Conservation (phyloP, 768 basidiomycete genomes). For the Glaciozyma antarctica region DNA sequence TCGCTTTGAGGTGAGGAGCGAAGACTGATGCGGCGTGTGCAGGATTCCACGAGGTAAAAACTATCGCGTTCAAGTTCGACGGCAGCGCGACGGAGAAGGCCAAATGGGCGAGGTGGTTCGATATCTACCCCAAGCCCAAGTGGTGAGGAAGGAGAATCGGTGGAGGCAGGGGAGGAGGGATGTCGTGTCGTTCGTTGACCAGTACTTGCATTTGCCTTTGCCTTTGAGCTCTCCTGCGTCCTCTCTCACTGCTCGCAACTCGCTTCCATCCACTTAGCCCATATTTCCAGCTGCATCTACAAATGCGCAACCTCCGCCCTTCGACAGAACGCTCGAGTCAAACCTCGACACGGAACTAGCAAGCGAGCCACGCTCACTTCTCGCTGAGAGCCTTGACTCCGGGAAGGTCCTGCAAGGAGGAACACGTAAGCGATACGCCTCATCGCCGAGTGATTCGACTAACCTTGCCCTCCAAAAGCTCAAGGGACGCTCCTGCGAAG, state of each 20-base stretch:
- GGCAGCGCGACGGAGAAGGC: slow-evolving; percentile 61
- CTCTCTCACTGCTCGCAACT: no score
- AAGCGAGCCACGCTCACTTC: slow-evolving; percentile 43
- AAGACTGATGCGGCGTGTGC: background rate
- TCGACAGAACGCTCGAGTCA: no score
- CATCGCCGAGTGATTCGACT: background rate
- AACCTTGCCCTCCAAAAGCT: slow-evolving; percentile 93
- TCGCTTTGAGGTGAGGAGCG: background rate
- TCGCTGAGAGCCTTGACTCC: slow-evolving; percentile 85
- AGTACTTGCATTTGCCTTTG: no score
- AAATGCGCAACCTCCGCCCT: no score
- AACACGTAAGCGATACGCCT: background rate
- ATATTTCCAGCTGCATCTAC: no score
- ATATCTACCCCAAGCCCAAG: slow-evolving; percentile 46
- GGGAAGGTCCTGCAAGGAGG: slow-evolving; percentile 56
- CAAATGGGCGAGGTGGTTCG: slow-evolving; percentile 78
- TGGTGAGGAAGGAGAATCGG: no score
- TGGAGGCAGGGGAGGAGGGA: no score
- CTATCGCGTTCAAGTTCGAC: slow-evolving; percentile 69
- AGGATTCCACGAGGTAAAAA: slow-evolving; percentile 58
- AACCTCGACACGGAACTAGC: no score
- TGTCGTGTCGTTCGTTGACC: no score
- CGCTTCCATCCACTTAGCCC: no score
- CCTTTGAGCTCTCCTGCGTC: no score
- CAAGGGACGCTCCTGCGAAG: slow-evolving; percentile 63